Base-by-base conservation (phyloP, 495 filamentous ascomycete species). In the Penicillium silybi region DNA sequence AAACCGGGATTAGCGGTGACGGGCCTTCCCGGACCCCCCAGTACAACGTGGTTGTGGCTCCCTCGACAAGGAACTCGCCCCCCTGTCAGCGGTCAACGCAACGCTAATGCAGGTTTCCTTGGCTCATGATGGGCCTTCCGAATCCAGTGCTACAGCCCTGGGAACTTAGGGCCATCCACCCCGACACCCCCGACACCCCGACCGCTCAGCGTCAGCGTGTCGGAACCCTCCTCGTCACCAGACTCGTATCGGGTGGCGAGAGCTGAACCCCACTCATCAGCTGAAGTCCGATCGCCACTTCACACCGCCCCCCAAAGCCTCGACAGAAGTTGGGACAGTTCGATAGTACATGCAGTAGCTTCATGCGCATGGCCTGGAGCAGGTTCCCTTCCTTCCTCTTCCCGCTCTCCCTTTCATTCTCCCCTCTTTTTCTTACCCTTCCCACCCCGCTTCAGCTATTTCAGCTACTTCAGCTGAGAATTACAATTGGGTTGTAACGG, bases 61-160 rank as follows among this genome's bases (percentile, higher is more conserved):
- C 61, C 52, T 48, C 20, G 48, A 60, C 50, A 57, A 62, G 58
- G 61, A 59, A 64, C 54, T 54, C 58, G 61, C 60, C 54, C 57
- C 26, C 62, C 61, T 59, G 61, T 62, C 63, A 62, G 63, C 61
- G 55, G 64, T 58, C 59, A 59, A 61, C 60, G 54, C 53, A 50
- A 41, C 68, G 64, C 71, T 74, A 73, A 74, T 71, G 71, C 71
- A 73, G 58, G 63, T 70, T 71, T 60, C 67, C 70, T 66, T 64
- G 58, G 56, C 59, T 62, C 50, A 58, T 62, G 49, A 64, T 64
- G 62, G 62, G 56, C 59, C 52, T 59, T 60, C 48, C 53, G 57
- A 57, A 63, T 62, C 71, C 69, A 67, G 64, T 63, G 58, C 69
- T 70, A 59, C 57, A 67, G 68, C 61, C 59, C 67, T 63, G 70